These are phyloP conservation scores for Malassezia vespertilionis DNA, from an alignment of 1,284 basidiomycete genomes.

Conservation along the genomic window DNA sequence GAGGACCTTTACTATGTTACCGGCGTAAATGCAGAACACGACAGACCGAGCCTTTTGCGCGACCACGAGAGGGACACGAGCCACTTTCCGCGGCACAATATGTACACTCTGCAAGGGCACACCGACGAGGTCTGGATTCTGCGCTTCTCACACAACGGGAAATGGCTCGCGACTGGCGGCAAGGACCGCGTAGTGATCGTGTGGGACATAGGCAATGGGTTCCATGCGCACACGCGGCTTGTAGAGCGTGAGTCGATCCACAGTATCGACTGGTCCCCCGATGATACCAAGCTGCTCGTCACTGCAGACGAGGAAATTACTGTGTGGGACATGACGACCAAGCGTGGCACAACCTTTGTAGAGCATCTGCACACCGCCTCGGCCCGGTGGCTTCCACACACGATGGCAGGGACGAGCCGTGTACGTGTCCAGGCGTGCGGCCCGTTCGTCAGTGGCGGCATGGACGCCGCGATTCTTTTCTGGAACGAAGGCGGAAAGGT, in stretches of 20 bases:
- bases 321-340: constrained; percentile 20
- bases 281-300: constrained; percentile 27
- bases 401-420: neutral
- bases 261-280: constrained; percentile 53
- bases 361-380: constrained; percentile 74
- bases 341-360: constrained; percentile 45
- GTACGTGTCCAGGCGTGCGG: constrained; percentile 55
- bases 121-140: constrained; percentile 89
- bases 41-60: constrained; percentile 55
- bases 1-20: constrained; percentile 30
- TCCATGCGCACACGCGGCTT: neutral
- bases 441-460: constrained; percentile 77
- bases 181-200: constrained; percentile 77
- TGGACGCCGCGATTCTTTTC: constrained; percentile 75
- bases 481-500: constrained; percentile 63
- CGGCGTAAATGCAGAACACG: neutral
- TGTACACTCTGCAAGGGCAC: constrained; percentile 65
- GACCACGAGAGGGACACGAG: constrained; percentile 69
- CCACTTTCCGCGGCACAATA: constrained; percentile 67
- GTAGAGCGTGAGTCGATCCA: constrained; percentile 25
- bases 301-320: constrained; percentile 28
- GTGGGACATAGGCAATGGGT: constrained; percentile 53
- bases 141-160: constrained; percentile 83
- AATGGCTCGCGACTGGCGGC: constrained; percentile 72
- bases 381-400: constrained; percentile 65